Evolutionary conservation across 1,284 basidiomycete genomes (phyloP), one percentile per base, ranked within the genome.

Genomic region (Ganoderma resinaceum): DNA sequence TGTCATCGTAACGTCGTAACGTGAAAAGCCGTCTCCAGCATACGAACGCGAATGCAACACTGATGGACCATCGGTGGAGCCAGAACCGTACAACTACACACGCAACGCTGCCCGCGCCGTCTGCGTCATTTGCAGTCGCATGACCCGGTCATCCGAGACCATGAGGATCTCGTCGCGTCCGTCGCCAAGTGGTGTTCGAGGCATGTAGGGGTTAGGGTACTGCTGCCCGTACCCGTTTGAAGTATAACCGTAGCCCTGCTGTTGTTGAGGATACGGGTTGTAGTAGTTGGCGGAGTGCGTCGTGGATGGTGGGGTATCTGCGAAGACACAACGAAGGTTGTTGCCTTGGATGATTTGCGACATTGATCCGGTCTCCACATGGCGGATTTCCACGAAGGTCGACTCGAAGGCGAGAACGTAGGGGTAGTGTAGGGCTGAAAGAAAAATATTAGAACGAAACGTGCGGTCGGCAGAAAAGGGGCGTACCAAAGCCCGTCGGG

Each of bases 341-440:
- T 91, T 91, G 66, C 95, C 95, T 72, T 97, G 96, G 70, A 99
- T 98, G 76, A 99, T 94, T 83, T 99, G 98, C 33, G 96, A 92
- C 78, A 99, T 87, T 40, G 91, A 84, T 9, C 97, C 96, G 4
- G 94, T 95, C 78, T 98, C 95, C 70, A 99, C 96, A 78, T 99
- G 95, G 55, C 97, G 92, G 61, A 99, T 94, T 80, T 99, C 98
- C 76, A 99, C 92, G 78, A 99, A 99, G 2, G 92, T 93, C 12
- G 96, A 93, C 78, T 99, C 98, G 76, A 99, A 98, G 0, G 97
- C 98, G 53, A 99, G 86, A 38, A 99, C 95, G 80, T 97, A 99
- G 0, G 98, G 97, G 80, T 97, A 97, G 78, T 97, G 95, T 33
- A 99, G 87, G 2, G 98, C 97, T 98, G 76, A 31, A 20, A 58